These are phyloP conservation scores for Coemansia sp. DNA, from an alignment of 192 early-diverging fungal genomes.

Conservation along the genomic window DNA sequence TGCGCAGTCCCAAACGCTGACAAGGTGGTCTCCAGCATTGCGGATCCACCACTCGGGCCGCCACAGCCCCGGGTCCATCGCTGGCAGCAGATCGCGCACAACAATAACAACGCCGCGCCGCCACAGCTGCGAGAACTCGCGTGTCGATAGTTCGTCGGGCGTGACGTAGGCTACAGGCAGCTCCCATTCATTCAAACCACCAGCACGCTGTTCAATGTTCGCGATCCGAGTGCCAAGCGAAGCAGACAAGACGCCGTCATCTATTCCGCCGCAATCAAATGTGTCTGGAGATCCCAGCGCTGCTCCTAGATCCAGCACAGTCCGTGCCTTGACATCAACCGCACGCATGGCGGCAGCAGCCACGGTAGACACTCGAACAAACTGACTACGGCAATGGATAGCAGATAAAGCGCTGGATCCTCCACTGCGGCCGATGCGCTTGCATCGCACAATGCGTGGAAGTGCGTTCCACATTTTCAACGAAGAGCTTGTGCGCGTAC, in stretches of 20 bases:
- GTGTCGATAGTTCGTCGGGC: constrained; percentile 16
- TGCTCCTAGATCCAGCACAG: background rate
- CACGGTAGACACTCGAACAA: constrained; percentile 23
- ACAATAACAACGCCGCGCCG: constrained; percentile 25
- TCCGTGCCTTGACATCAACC: background rate
- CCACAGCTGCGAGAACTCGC: constrained; percentile 47
- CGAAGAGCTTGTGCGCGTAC: background rate
- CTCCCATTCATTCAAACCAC: constrained; percentile 33
- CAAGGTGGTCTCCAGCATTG: constrained; percentile 42
- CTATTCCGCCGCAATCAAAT: constrained; percentile 20
- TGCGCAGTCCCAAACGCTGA: constrained; percentile 59
- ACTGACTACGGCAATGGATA: constrained; percentile 11
- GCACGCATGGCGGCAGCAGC: background rate
- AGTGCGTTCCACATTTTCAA: too few species aligned
- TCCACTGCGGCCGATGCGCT: background rate
- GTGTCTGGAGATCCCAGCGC: background rate
- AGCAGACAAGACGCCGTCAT: background rate
- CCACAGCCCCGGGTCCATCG: constrained; percentile 24
- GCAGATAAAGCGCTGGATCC: background rate
- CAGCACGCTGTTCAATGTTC: constrained; percentile 27
- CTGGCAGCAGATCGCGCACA: constrained; percentile 24
- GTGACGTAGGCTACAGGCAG: constrained; percentile 23
- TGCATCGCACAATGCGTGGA: background rate
- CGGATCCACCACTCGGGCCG: constrained; percentile 35
- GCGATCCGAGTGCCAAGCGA: constrained; percentile 8